These are phyloP conservation scores for Mycena rosella DNA, from an alignment of 768 basidiomycete genomes.

Conservation along the genomic window DNA sequence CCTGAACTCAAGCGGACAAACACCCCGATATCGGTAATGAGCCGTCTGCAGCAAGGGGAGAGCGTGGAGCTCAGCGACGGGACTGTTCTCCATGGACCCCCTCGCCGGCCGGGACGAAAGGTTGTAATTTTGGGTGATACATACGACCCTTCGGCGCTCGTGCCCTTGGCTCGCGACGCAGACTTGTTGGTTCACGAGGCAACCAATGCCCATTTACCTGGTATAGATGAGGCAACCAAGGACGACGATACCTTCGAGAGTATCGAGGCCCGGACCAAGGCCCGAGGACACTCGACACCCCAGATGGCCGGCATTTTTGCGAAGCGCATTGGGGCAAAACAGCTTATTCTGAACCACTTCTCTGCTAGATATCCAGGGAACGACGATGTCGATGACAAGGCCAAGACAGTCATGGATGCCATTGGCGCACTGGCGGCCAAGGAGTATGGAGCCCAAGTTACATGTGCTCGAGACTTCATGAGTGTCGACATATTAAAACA, in stretches of 20 bases:
- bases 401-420: slow-evolving; percentile 70
- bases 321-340: slow-evolving; percentile 68
- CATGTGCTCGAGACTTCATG: slow-evolving; percentile 84
- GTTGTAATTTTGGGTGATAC: slow-evolving; percentile 90
- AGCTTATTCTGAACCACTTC: slow-evolving; percentile 87
- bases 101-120: slow-evolving; percentile 76
- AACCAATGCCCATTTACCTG: slow-evolving; percentile 87
- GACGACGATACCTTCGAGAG: slow-evolving; percentile 68
- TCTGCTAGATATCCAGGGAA: slow-evolving; percentile 84
- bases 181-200: slow-evolving; percentile 90
- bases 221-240: slow-evolving; percentile 71
- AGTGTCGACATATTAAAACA: slow-evolving; percentile 58
- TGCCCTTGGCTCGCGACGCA: slow-evolving; percentile 69
- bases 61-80: slow-evolving; percentile 77
- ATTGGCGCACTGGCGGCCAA: slow-evolving; percentile 69
- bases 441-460: slow-evolving; percentile 67
- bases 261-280: slow-evolving; percentile 74
- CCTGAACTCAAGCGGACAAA: slow-evolving; percentile 78
- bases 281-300: slow-evolving; percentile 91
- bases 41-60: slow-evolving; percentile 74
- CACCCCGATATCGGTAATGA: slow-evolving; percentile 76
- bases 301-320: slow-evolving; percentile 92
- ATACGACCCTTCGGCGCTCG: slow-evolving; percentile 79
- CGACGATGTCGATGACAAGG: slow-evolving; percentile 61
- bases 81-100: slow-evolving; percentile 76